These are phyloP conservation scores for Selaginella tamariscina DNA, from an alignment of 75 land plant species.

Conservation along the genomic window DNA sequence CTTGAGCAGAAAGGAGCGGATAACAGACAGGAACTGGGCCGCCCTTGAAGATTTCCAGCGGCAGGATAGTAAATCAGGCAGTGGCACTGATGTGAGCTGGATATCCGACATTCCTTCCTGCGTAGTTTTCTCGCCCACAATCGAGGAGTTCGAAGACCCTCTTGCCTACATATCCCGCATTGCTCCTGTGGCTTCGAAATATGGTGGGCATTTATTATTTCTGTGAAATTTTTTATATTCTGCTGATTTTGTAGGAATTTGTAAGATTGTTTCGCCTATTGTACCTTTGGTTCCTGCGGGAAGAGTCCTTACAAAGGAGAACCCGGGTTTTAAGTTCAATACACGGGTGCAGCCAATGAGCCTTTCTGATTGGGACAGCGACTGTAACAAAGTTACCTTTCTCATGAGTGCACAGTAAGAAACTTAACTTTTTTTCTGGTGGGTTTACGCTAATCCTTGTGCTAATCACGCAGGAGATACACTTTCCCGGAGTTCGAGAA, in stretches of 20 bases:
- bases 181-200: slow-evolving; percentile 63
- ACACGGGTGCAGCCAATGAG: slow-evolving; percentile 81
- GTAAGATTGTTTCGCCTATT: slow-evolving; percentile 77
- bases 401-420: slow-evolving; percentile 84
- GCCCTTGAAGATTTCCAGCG: slow-evolving; percentile 21
- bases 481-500: slow-evolving; percentile 77
- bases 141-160: slow-evolving; percentile 82
- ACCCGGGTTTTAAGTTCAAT: slow-evolving; percentile 61
- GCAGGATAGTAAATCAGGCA: slow-evolving; percentile 35
- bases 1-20: not conserved
- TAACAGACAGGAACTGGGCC: not conserved
- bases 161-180: slow-evolving; percentile 61
- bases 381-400: slow-evolving; percentile 53
- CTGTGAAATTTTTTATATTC: not conserved
- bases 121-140: slow-evolving; percentile 62
- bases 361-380: slow-evolving; percentile 62
- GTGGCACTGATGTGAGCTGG: slow-evolving; percentile 49
- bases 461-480: slow-evolving; percentile 42
- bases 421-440: not conserved
- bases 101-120: slow-evolving; percentile 55
- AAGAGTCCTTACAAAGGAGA: slow-evolving; percentile 65
- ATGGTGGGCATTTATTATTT: slow-evolving; percentile 34
- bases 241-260: slow-evolving; percentile 41
- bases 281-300: slow-evolving; percentile 74
- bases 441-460: not conserved